These are phyloP conservation scores for Datisca glomerata DNA, from an alignment of 306 rosid species.

Conservation along the genomic window DNA sequence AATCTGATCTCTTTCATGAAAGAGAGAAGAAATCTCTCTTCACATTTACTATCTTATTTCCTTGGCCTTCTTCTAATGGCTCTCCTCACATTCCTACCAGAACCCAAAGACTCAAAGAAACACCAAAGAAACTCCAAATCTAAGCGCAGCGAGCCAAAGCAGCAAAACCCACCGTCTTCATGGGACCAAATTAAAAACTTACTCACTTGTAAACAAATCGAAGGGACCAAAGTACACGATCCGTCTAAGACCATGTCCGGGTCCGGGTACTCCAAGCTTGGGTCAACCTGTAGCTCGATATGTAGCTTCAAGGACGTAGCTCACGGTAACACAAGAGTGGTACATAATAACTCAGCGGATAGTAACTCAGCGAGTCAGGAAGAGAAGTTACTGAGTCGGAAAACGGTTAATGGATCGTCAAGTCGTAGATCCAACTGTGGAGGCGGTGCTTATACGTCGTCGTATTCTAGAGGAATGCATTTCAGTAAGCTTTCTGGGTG, in stretches of 20 bases:
- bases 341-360: constrained; percentile 84
- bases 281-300: constrained; percentile 82
- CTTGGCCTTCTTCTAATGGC: constrained; percentile 31
- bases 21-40: not conserved
- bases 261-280: constrained; percentile 51
- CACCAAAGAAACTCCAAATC: constrained; percentile 10
- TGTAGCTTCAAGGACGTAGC: constrained; percentile 86
- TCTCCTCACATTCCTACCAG: constrained; percentile 39
- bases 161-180: constrained; percentile 33
- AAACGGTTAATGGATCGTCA: constrained; percentile 24
- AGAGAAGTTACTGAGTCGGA: constrained; percentile 42
- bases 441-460: too few species aligned
- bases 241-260: constrained; percentile 36
- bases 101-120: constrained; percentile 19
- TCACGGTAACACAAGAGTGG: constrained; percentile 75
- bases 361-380: constrained; percentile 72
- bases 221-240: constrained; percentile 63
- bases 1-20: not conserved
- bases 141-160: constrained; percentile 13
- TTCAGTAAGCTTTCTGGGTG: constrained; percentile 89
- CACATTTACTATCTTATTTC: not conserved
- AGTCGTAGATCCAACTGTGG: constrained; percentile 3
- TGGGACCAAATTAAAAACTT: constrained; percentile 95
- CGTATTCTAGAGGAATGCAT: constrained; percentile 75
- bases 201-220: constrained; percentile 75